Evolutionary conservation across 1,139 yeast species (phyloP), one percentile per base, ranked within the genome.

Genomic region (Nakaseomyces glabratus): DNA sequence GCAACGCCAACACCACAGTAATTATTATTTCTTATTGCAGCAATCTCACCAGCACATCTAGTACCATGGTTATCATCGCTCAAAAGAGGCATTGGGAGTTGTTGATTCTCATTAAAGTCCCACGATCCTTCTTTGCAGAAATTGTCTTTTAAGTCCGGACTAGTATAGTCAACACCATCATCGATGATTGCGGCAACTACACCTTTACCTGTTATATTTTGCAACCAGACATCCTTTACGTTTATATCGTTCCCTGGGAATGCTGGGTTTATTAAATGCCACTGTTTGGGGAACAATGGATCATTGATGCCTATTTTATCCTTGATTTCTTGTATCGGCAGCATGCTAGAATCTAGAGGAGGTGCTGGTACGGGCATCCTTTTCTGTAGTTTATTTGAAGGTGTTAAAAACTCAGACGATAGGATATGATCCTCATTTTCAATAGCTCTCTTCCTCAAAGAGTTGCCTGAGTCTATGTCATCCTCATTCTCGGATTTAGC

Each of bases 21-120:
- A 25, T 76, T 82, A 57, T 93, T 90, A 35, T 64, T 63, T 38
- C 75, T 88, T 2, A 79, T 93, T 2, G 85, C 86, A 0, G 96
- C 96, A 38, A 93, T 82, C 58, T 93, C 98, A 21, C 96, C 98
- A 1, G 98, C 98, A 64, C 99, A 93, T 47, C 99, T 68, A 0
- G 99, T 93, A 3, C 99, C 99, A 57, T 93, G 99, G 47, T 77
- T 75, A 55, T 93, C 98, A 56, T 82, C 93, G n/a, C 48, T 58
- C 28, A 88, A 65, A 40, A 77, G 65, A 6, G 98, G 99, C 44
- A 71, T 73, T 1, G 99, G 99, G 28, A 76, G 62, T 12, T 74
- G 68, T 0, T 69, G 68, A 47, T 82, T 79, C 48, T 76, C 82
- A 55, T 93, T 93, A 57, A 75, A 93, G 60, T 93, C 98, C 85